These are phyloP conservation scores for Cornus kousa DNA, from an alignment of 148 eudicot species.

Conservation along the genomic window DNA sequence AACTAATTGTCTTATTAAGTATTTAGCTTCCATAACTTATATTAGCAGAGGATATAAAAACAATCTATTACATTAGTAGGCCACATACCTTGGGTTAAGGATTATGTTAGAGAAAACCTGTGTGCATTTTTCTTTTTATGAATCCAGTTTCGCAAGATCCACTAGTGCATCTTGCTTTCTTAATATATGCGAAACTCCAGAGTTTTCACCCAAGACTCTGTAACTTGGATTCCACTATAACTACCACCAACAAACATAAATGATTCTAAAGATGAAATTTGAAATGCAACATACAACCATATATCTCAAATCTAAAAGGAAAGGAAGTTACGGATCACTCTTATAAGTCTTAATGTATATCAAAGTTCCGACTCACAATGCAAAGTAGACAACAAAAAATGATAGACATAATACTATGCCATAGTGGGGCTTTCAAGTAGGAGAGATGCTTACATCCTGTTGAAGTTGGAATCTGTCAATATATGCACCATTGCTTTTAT, in stretches of 20 bases:
- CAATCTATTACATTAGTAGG: too few species aligned
- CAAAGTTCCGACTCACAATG: not conserved
- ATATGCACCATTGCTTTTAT: constrained; percentile 4
- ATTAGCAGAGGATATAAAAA: too few species aligned
- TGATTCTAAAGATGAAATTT: not conserved
- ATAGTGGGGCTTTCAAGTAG: not conserved
- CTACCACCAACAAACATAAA: not conserved
- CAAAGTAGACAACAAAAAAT: not conserved
- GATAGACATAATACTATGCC: not conserved
- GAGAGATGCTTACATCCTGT: constrained; percentile 18
- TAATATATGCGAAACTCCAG: not conserved
- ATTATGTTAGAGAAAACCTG: too few species aligned
- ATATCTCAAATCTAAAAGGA: not conserved
- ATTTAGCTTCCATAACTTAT: too few species aligned
- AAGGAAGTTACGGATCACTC: not conserved
- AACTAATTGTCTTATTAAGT: too few species aligned
- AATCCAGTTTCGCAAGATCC: not conserved
- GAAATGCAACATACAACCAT: not conserved
- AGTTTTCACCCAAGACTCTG: not conserved
- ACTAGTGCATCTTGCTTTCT: not conserved
- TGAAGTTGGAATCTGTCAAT: constrained; percentile 21
- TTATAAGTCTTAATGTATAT: too few species aligned
- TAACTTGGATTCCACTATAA: not conserved
- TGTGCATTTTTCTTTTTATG: too few species aligned
- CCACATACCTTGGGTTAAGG: too few species aligned